Evolutionary conservation across 164 flowering plant genomes (phyloP).

Genomic region (Stephania cephalantha): DNA sequence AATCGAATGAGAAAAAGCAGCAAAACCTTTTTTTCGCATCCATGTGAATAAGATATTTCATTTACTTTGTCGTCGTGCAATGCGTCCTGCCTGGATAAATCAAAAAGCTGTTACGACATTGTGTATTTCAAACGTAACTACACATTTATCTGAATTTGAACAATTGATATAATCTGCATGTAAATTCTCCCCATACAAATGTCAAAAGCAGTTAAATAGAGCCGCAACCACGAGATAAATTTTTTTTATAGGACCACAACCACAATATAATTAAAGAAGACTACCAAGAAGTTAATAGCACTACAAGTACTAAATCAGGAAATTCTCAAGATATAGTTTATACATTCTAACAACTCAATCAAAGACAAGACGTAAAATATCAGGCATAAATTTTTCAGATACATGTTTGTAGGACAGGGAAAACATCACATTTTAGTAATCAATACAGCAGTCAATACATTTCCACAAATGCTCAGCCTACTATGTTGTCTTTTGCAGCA

Average conservation of each 20-base stretch:
- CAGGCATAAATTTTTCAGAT: neutral
- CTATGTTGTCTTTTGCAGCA: too few relatives aligned
- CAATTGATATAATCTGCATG: neutral
- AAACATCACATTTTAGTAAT: neutral
- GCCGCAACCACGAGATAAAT: neutral
- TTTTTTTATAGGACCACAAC: neutral
- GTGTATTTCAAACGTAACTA: neutral
- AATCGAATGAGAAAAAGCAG: neutral
- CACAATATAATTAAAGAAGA: neutral
- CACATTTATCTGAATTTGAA: neutral
- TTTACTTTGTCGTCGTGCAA: conserved; percentile 21
- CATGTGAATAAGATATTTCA: conserved; percentile 23
- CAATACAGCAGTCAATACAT: neutral
- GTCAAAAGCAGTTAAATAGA: neutral
- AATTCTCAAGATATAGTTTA: neutral
- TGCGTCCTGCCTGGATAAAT: conserved; percentile 26
- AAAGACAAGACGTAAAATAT: too few relatives aligned
- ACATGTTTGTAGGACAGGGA: neutral
- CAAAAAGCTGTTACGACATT: neutral
- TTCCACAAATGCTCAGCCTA: too few relatives aligned
- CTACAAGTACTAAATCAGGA: neutral
- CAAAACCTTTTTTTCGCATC: conserved; percentile 11
- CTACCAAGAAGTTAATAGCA: neutral
- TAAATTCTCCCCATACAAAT: neutral
- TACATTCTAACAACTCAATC: neutral